These are phyloP conservation scores for Zygoascus bituminiphila DNA, from an alignment of 805 yeast species.

Conservation along the genomic window DNA sequence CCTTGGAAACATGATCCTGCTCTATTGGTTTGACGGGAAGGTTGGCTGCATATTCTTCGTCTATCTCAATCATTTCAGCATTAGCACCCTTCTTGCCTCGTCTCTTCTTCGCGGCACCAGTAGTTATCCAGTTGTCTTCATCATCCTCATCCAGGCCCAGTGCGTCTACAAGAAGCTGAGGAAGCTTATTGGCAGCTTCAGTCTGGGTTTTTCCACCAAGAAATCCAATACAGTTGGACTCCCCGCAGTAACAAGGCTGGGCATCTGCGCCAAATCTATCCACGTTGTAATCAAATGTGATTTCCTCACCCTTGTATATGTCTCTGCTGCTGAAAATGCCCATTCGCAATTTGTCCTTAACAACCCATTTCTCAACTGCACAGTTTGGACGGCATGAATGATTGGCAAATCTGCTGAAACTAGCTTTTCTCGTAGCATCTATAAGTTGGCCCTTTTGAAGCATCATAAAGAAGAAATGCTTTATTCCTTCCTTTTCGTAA, in stretches of 20 bases:
- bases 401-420: slow-evolving; percentile 84
- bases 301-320: slow-evolving; percentile 73
- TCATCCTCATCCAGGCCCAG: slow-evolving; percentile 64
- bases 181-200: slow-evolving; percentile 75
- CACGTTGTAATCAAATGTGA: slow-evolving; percentile 87
- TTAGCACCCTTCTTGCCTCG: slow-evolving; percentile 24
- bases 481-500: slow-evolving; percentile 59
- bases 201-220: slow-evolving; percentile 98
- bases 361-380: slow-evolving; percentile 95
- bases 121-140: slow-evolving; percentile 40
- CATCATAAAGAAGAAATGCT: slow-evolving; percentile 95
- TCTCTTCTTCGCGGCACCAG: slow-evolving; percentile 48
- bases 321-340: slow-evolving; percentile 83
- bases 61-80: slow-evolving; percentile 27
- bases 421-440: slow-evolving; percentile 88
- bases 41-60: slow-evolving; percentile 50
- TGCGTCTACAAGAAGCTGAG: slow-evolving; percentile 78
- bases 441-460: slow-evolving; percentile 85
- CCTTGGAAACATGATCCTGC: slow-evolving; percentile 59
- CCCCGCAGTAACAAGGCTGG: slow-evolving; percentile 92
- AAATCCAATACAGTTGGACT: slow-evolving; percentile 81
- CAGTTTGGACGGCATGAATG: slow-evolving; percentile 96
- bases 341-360: slow-evolving; percentile 82
- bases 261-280: slow-evolving; percentile 94
- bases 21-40: slow-evolving; percentile 46